Evolutionary conservation across 1,139 yeast species (phyloP).

Genomic region (Yueomyces sp.): DNA sequence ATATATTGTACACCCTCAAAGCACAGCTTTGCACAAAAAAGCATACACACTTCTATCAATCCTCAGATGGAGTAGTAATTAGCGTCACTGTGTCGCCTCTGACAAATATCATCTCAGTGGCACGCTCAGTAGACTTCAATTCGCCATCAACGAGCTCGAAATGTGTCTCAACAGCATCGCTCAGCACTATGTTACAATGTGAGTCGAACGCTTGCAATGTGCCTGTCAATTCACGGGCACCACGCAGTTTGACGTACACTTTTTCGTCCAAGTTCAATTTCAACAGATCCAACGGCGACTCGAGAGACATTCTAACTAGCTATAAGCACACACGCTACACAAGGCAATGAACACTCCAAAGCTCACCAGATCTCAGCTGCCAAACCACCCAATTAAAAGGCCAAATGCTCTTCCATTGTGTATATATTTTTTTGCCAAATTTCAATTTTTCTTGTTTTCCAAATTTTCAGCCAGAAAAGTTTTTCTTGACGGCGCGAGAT

Average conservation of each 20-base stretch:
- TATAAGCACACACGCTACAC: too few species aligned
- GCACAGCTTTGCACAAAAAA: too few species aligned
- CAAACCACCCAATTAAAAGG: too few species aligned
- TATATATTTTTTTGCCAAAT: too few species aligned
- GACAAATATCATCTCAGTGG: constrained; percentile 82
- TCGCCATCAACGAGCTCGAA: constrained; percentile 39
- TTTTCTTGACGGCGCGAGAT: too few species aligned
- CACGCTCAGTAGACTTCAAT: constrained; percentile 39
- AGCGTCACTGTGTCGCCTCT: constrained; percentile 92
- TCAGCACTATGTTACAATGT: constrained; percentile 89
- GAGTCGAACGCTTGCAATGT: constrained; percentile 91
- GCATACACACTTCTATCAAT: constrained; percentile 2
- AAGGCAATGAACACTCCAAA: too few species aligned
- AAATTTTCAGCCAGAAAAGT: too few species aligned
- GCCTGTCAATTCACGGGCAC: constrained; percentile 90
- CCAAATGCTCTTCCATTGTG: too few species aligned
- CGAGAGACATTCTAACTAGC: constrained; percentile 23
- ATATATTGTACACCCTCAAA: too few species aligned
- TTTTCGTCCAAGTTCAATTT: constrained; percentile 78
- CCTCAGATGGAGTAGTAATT: constrained; percentile 39
- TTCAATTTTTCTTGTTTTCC: too few species aligned
- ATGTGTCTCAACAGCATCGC: constrained; percentile 83
- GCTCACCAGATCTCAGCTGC: too few species aligned
- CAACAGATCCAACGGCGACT: constrained; percentile 73
- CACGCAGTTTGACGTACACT: constrained; percentile 82